Evolutionary conservation across 768 basidiomycete species (phyloP).

Genomic region (Punctularia strigosozonata): DNA sequence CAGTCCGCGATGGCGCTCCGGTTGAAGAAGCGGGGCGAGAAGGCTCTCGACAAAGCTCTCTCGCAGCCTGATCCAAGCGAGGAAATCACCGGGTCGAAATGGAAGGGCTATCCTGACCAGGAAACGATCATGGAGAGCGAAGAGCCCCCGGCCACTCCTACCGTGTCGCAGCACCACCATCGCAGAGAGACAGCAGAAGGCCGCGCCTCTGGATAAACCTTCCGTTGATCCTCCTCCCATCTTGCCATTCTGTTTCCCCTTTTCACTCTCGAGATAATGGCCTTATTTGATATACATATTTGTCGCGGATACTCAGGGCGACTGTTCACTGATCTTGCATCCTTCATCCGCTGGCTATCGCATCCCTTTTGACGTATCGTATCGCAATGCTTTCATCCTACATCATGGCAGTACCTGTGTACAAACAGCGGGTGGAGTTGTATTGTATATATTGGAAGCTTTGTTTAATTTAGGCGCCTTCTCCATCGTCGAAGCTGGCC

Average conservation of each 20-base stretch:
- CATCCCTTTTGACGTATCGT: neutral
- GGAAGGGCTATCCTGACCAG: conserved; percentile 27
- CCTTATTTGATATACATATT: neutral
- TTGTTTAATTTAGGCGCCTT: neutral
- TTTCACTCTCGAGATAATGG: neutral
- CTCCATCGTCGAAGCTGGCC: neutral
- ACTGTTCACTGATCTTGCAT: neutral
- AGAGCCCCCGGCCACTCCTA: conserved; percentile 19
- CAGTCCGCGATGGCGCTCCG: conserved; percentile 74
- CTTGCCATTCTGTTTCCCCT: neutral
- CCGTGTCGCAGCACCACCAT: conserved; percentile 19
- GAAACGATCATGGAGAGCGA: conserved; percentile 38
- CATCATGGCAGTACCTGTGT: neutral
- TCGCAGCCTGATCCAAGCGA: conserved; percentile 21
- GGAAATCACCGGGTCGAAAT: conserved; percentile 20
- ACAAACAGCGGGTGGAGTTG: neutral
- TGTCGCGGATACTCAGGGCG: neutral
- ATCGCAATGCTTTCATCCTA: neutral
- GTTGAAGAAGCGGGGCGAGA: conserved; percentile 85
- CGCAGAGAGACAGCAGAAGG: conserved; percentile 32
- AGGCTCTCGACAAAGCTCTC: conserved; percentile 54
- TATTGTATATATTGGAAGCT: neutral
- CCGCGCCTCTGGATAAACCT: conserved; percentile 12
- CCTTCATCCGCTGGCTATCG: neutral
- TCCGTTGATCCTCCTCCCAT: conserved; percentile 6